These are phyloP conservation scores for Globisporangium irregulare DNA, from an alignment of 352 stramenopile genomes.

Conservation along the genomic window DNA sequence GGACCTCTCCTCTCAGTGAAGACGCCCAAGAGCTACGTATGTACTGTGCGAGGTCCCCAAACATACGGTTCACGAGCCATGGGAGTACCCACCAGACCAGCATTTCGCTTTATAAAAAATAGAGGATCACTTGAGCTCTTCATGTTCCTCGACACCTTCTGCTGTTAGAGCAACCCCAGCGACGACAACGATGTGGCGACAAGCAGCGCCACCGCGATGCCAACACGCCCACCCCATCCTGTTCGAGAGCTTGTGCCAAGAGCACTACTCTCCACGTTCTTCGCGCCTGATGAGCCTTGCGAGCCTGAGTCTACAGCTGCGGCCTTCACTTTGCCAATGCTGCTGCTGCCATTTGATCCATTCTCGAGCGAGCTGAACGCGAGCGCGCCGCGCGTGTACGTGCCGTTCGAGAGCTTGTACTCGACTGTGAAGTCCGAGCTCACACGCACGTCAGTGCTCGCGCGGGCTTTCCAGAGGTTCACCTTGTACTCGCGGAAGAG, in stretches of 20 bases:
- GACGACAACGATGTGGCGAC: background rate
- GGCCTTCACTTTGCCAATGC: conserved; percentile 22
- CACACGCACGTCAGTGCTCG: conserved; percentile 34
- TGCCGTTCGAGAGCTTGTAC: conserved; percentile 27
- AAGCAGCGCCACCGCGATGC: background rate
- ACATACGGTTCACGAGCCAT: background rate
- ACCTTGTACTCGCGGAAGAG: conserved; percentile 39
- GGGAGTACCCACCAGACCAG: background rate
- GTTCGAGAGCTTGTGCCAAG: background rate
- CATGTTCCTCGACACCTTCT: background rate
- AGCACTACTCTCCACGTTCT: background rate
- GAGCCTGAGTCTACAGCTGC: background rate
- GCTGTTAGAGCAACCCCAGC: background rate
- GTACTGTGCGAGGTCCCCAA: background rate
- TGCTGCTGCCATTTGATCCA: conserved; percentile 5
- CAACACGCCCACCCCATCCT: background rate
- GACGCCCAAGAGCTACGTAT: background rate
- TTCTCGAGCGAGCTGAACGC: conserved; percentile 24
- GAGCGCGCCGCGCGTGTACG: conserved; percentile 14
- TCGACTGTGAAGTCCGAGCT: conserved; percentile 38
- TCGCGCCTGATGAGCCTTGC: background rate
- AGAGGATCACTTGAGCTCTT: background rate
- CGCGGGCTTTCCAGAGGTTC: conserved; percentile 34
- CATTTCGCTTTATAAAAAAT: background rate
- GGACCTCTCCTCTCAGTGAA: background rate